Evolutionary conservation across 2,329 filamentous ascomycete genomes (phyloP), one percentile per base, ranked within the genome.

Genomic region (Alternaria angustiovoidea): DNA sequence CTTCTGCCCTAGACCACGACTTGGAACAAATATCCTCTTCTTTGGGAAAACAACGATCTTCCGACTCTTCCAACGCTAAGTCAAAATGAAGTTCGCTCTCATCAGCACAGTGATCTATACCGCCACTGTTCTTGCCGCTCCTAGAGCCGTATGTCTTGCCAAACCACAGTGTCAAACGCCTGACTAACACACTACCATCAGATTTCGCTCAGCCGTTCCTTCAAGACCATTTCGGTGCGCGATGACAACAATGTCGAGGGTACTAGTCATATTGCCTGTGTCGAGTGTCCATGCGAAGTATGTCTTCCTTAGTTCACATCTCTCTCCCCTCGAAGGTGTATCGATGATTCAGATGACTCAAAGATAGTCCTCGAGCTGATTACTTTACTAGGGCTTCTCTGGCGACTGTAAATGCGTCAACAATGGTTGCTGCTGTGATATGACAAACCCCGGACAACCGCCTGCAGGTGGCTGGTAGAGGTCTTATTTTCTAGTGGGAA

Each of bases 211-310:
- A 56, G 46, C 3, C 52, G 57, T 5, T 56, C 57, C 7, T 59
- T 59, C 52, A 59, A 56, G 39, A 46, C 57, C 7, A 22, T 59
- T 2, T 30, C 39, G 24, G 20, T 26, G 7, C 52, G 52, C 26
- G 52, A 59, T 9, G 41, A 38, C 7, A 44, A 51, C n/a, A 47
- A 24, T 30, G 20, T 26, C 34, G 30, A 34, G 18, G 47, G 34
- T 20, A 11, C 38, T 8, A 20, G 44, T 14, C 57, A 55, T n/a
- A 49, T 59, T 18, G 57, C 44, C 22, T 59, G 57, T 11, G 11
- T 59, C 7, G 51, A 59, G 52, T 59, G 57, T 41, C 57, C 57
- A 3, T 59, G 57, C 20, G 6, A 11, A 51, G 52, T 59, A 49
- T 41, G 57, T 46, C 7, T 36, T 20, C 16, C 32, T 18, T 26